Base-by-base conservation (phyloP, 2,329 filamentous ascomycete genomes). In the Diplocarpon rosae region DNA sequence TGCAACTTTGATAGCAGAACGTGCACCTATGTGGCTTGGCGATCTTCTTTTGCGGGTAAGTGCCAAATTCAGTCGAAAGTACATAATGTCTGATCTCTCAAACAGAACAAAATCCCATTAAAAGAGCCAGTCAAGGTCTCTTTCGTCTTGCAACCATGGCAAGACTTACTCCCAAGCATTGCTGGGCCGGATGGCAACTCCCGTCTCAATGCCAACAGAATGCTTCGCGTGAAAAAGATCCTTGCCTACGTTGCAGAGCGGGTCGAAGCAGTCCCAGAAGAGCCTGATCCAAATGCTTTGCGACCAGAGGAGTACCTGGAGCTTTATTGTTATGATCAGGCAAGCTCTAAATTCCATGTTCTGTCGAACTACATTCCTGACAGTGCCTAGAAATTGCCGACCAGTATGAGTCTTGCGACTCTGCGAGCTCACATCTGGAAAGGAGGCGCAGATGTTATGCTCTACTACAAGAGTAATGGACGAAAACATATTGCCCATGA, bases 81-180 rank as follows among this genome's bases (percentile, higher is more conserved):
- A 20, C 24, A 32, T 29, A 28, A 31, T 30, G 13, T 37, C 51
- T 52, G 34, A 54, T n/a, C 47, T 31, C 20, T n/a, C 37, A 3
- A 39, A 14, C 61, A 87, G 70, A 95, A 95, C 61, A 74, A 78
- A 60, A 77, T 86, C 8, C 86, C 88, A 0, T 66, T 73, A 47
- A 96, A 96, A 67, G 92, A 96, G n/a, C 80, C 89, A 1, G 78
- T 90, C 55, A 98, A 98, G 70, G 81, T 96, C n/a, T 89, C 86
- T 3, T 98, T 98, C 59, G 76, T 95, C 13, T 71, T 98, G 17
- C 78, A 92, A 55, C 89, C 92, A 0, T 88, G 76, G 67, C 73
- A 85, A 56, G 81, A 86, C 53, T 66, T 73, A 20, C 68, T 96
- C 42, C 87, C 88, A 0, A 75, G 73, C 43, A 83, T 95, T 39